Conservation (phyloP, 192 early-diverging fungal species). For the Coemansia sp. region DNA sequence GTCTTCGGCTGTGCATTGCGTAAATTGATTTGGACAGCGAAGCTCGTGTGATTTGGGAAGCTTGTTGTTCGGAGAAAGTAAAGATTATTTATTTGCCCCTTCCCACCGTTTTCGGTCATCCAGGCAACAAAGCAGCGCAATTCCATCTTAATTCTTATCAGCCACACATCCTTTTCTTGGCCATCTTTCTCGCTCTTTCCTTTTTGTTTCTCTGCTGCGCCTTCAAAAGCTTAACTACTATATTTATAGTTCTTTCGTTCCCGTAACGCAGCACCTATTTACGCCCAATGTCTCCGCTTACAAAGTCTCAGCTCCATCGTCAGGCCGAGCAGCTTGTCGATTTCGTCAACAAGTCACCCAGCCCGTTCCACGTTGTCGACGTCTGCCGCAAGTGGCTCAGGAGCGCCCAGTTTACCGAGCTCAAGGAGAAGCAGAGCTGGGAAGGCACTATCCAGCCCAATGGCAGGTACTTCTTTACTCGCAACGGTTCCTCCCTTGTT, state of each 20-base stretch:
- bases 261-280: not conserved
- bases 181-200: not conserved
- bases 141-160: not conserved
- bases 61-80: too few species aligned
- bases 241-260: not conserved
- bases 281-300: constrained; percentile 30
- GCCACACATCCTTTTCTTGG: not conserved
- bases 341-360: constrained; percentile 91
- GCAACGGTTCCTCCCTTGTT: constrained; percentile 84
- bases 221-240: not conserved
- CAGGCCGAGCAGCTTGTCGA: constrained; percentile 68
- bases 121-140: too few species aligned
- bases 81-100: too few species aligned
- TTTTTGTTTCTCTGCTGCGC: not conserved
- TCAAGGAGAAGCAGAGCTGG: constrained; percentile 91
- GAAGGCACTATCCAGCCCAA: constrained; percentile 65
- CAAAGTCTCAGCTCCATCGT: constrained; percentile 54
- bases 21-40: too few species aligned
- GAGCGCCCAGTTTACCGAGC: constrained; percentile 80
- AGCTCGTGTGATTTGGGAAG: too few species aligned
- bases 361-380: constrained; percentile 96
- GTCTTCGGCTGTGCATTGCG: too few species aligned
- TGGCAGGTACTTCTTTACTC: constrained; percentile 96
- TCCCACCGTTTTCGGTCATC: not conserved
- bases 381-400: constrained; percentile 71